Evolutionary conservation across 179 eudicot genomes (phyloP), one percentile per base, ranked within the genome.

Genomic region (Beta lomatogona): DNA sequence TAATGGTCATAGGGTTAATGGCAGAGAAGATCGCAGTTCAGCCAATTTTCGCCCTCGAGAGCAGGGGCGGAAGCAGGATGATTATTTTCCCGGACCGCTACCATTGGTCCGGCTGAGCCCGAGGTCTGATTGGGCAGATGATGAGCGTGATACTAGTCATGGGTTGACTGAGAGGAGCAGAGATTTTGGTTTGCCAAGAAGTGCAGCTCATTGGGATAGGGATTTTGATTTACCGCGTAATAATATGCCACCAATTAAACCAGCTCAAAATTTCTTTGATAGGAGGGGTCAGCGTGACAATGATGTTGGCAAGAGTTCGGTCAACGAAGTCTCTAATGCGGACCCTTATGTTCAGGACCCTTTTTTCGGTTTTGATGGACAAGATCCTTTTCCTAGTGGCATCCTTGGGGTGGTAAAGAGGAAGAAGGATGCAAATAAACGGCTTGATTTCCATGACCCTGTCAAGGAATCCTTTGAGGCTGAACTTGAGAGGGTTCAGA

Each of bases 61-160:
- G 77, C 90, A 85, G 76, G 79, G 81, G 70, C 80, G 86, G 76
- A 96, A 87, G 87, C 87, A 86, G 68, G 92, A 87, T 59, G 92
- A 89, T 4, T 85, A 73, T 67, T 91, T 93, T 77, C 88, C 92
- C 14, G 87, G 89, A 25, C 95, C 95, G 1, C 84, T 97, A 79
- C 97, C 98, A 46, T 82, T 97, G 77, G 92, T 93, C 22, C 88
- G 86, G 83, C 68, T 94, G 87, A 93, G 82, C 85, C 94, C 94
- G 3, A 93, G 98, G 85, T 93, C 94, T 73, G 98, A 97, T 75
- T 97, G 99, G 99, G 98, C 94, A 57, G 98, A 97, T 87, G 99
- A 97, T 86, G 99, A 97, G 91, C 95, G 99, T n/a, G 99, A 97
- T 83, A 94, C 98, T 0, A 88, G 99, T 78, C 90, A 86, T 79